Conservation (phyloP, 2,329 filamentous ascomycete species). For the Xylaria sp. region DNA sequence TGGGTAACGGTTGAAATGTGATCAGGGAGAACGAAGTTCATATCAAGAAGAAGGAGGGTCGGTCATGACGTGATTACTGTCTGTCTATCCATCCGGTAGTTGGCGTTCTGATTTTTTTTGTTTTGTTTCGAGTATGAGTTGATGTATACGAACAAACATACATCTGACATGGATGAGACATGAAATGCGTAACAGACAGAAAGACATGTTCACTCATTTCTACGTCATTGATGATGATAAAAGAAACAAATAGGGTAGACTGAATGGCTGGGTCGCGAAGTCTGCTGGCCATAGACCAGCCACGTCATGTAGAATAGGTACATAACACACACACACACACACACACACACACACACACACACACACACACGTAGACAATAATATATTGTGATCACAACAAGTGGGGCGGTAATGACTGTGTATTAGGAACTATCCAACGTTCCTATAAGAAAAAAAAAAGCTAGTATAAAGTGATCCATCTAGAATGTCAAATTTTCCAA, state of each 20-base stretch:
- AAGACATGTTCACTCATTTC: constrained; percentile 1
- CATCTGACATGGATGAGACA: not conserved
- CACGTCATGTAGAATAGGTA: constrained; percentile 30
- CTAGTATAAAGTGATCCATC: not conserved
- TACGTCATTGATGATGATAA: not conserved
- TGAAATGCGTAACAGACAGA: not conserved
- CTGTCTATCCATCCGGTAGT: not conserved
- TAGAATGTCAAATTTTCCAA: not conserved
- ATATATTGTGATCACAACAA: constrained; percentile 17
- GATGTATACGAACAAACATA: not conserved
- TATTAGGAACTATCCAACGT: constrained; percentile 15
- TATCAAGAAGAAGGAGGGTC: not conserved
- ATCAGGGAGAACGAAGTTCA: not conserved
- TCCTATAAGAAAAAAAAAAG: not conserved
- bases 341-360: constrained; percentile 12
- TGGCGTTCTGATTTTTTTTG: not conserved
- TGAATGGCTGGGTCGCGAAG: not conserved
- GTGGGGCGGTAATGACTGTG: constrained; percentile 12
- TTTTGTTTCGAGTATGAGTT: not conserved
- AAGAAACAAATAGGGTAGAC: not conserved
- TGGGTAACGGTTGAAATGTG: not conserved
- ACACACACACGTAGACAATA: constrained; percentile 12
- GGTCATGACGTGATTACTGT: not conserved
- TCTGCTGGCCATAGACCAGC: not conserved
- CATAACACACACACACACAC: not conserved